Base-by-base conservation (phyloP, 495 filamentous ascomycete genomes). In the Entonaema liquescens region DNA sequence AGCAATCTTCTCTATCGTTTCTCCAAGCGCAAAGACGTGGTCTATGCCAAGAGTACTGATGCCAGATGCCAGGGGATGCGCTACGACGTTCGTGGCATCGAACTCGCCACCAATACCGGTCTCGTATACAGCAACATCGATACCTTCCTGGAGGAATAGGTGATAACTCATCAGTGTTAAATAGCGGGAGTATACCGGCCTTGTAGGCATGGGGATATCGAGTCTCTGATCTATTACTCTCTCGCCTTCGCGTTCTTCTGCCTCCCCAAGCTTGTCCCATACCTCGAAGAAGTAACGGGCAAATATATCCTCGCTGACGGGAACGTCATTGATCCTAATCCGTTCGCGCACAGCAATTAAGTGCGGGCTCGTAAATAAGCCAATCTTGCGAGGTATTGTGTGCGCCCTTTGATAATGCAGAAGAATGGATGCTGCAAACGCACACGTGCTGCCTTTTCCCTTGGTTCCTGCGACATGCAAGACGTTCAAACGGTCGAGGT, bases 81-180 rank as follows among this genome's bases (percentile, higher is more conserved):
- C 83, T 17, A 98, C 87, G n/a, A 98, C 86, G 73, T 99, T 99
- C 6, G 95, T 99, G 25, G 91, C 90, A 68, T 99, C 95, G 74
- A 91, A 95, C 79, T 97, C 92, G 35, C 95, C 95, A 2, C 95
- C 95, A 59, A 98, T 91, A 3, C 96, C 96, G 50, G 93, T 95
- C 77, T 98, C 95, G 54, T 97, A 94, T 2, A 98, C 85, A 2
- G 94, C 93, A 0, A 87, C 87, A 65, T 97, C 88, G 6, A 98
- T 90, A 6, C 88, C 88, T 78, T 97, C 93, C 42, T 85, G 83
- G 35, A 98, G 67, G 74, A 94, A 99, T 6, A 92, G 87, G 73
- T 98, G 93, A 76, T 94, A 93, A 38, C 92, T 93, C 88, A 98
- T 91, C 5, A 99, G 81, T 0, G 94, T 97, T 49, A 99, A 81